Base-by-base conservation (phyloP, 2,329 filamentous ascomycete genomes). In the Pseudogymnoascus sp. region DNA sequence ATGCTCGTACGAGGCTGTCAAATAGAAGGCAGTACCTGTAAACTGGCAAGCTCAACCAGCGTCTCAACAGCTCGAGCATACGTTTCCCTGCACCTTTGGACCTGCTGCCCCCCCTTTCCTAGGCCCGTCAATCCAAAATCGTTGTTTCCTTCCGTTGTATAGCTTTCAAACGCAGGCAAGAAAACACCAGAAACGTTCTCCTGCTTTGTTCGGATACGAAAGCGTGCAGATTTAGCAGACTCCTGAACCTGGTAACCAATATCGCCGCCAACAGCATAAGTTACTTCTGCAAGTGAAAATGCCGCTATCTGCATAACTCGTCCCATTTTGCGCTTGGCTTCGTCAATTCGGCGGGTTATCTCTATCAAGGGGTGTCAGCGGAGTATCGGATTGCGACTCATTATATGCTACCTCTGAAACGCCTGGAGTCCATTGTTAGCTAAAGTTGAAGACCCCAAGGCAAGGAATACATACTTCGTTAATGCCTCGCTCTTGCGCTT, bases 321-420 rank as follows among this genome's bases (percentile, higher is more conserved):
- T 64, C 94, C 94, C 93, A 99, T 99, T 81, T 99, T 99, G 71
- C 92, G 90, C 78, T 99, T 99, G 44, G 94, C 94, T 77, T 99
- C 94, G 79, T 99, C 93, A 77, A 99, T 99, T 73, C 94, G 89
- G 75, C 87, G 86, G 60, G 94, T 97, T 72, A 99, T 99, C 72
- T 99, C 94, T 91, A 74, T n/a, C 33, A n/a, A 40, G 59, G 37
- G n/a, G 8, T 25, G 35, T 60, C 14, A 60, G 59, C 35, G 62
- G 67, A 50, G n/a, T 31, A 18, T 37, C 28, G 40, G 18, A 16
- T 53, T 56, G 23, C 25, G 44, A 53, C 23, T 18, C 21, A 42
- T n/a, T 28, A 42, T 21, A 33, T 33, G 59, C 70, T 84, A 94
- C 90, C 91, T 89, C 91, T 87, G 77, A 95, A 95, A 70, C 91